Conservation (phyloP, 208 protist species). For the Sergeia podlipaevii region DNA sequence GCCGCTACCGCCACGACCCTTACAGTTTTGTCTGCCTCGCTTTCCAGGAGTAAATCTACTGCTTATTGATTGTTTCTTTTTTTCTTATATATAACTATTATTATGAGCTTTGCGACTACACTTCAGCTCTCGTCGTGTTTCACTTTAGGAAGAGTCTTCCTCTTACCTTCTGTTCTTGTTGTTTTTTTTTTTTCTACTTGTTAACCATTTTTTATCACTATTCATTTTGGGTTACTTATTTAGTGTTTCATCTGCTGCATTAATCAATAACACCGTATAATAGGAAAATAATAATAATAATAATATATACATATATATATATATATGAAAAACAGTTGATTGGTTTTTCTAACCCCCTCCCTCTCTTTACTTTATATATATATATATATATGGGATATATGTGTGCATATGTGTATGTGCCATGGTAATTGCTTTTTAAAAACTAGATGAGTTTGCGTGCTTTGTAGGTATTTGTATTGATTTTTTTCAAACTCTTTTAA, state of each 20-base stretch:
- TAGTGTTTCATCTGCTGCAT: background rate
- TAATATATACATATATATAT: slow-evolving; percentile 17
- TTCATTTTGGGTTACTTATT: background rate
- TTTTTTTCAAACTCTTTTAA: background rate
- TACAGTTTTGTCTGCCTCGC: slow-evolving; percentile 71
- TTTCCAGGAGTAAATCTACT: slow-evolving; percentile 34
- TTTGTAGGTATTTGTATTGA: too few relatives aligned
- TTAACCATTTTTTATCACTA: background rate
- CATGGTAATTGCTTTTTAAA: too few relatives aligned
- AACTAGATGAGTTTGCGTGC: too few relatives aligned
- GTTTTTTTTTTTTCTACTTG: background rate
- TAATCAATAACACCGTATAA: background rate
- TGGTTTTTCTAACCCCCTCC: too few relatives aligned
- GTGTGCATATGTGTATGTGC: too few relatives aligned
- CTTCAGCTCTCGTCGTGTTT: too few relatives aligned
- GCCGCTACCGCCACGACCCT: slow-evolving; percentile 83
- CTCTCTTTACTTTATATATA: too few relatives aligned
- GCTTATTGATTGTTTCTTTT: background rate
- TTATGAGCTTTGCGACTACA: too few relatives aligned
- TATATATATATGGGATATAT: too few relatives aligned
- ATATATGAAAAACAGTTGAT: too few relatives aligned
- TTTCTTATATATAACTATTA: background rate
- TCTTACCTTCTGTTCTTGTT: background rate
- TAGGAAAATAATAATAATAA: slow-evolving; percentile 7
- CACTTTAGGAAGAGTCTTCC: too few relatives aligned